Evolutionary conservation across 164 flowering plant species (phyloP), one percentile per base, ranked within the genome.

Genomic region (Magnolia sinica): DNA sequence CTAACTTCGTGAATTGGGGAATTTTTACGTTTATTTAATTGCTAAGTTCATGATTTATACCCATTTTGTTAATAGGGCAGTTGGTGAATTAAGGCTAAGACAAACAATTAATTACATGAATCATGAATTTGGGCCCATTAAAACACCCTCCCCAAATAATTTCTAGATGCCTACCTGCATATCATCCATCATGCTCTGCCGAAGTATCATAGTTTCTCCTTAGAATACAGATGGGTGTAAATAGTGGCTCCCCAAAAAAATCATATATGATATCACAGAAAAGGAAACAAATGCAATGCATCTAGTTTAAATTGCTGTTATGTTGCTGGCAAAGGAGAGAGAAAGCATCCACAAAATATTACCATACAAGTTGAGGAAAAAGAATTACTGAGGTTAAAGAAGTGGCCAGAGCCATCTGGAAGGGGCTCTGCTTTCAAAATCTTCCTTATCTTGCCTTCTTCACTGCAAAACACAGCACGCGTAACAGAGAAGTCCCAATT

Each of bases 331-430:
- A 9, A 9, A 55, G 16, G 13, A 31, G 49, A 4, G 31, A 68
- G 20, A 24, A 68, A 68, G 65, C 20, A 50, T 18, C 55, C 22
- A 64, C 1, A 64, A 70, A 63, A 51, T 1, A 20, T 68, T 20
- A 49, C 19, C 10, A 20, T 23, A 77, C 67, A 50, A 68, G 20
- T 71, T 64, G 14, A 79, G 76, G 74, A 70, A 70, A 73, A 84
- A 81, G 68, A 13, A 50, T 84, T 92, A 96, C 98, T 90, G 58
- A 96, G 93, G 81, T 91, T 94, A 79, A 96, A 96, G 87, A 96
- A 91, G 82, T 89, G 94, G 70, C 99, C 99, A 68, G 96, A 89
- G 72, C 98, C 96, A 88, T 96, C 99, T 55, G 94, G 92, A 79
- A 96, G 90, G 63, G 98, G 98, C 86, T 94, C 99, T 63, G 87